Conservation (phyloP, 768 basidiomycete genomes). For the Amanita exitialis region DNA sequence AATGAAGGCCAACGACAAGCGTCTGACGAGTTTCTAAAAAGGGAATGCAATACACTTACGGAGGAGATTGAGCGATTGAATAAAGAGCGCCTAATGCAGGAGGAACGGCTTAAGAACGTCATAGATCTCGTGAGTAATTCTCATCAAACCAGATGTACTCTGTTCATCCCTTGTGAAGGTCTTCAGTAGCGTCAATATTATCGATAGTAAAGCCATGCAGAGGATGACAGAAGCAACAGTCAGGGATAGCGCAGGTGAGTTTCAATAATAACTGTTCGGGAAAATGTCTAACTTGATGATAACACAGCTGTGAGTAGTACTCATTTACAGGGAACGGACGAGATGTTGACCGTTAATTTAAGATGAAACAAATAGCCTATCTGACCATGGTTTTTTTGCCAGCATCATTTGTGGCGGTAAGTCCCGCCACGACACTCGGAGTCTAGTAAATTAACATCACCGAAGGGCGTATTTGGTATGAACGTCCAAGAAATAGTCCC, state of each 20-base stretch:
- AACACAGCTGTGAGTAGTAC: constrained; percentile 10
- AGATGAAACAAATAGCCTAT: constrained; percentile 52
- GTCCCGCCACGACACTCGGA: constrained; percentile 5
- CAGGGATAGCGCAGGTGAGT: constrained; percentile 19
- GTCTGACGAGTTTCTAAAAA: constrained; percentile 25
- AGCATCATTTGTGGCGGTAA: constrained; percentile 40
- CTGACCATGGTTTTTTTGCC: constrained; percentile 56
- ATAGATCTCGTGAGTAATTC: constrained; percentile 30
- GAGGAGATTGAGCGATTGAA: constrained; percentile 42
- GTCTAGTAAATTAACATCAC: not conserved
- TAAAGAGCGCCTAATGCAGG: constrained; percentile 28
- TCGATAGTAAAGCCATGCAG: constrained; percentile 35
- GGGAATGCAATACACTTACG: constrained; percentile 36
- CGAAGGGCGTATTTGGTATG: constrained; percentile 50
- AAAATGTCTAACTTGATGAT: not conserved
- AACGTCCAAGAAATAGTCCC: constrained; percentile 38
- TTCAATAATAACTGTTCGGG: not conserved
- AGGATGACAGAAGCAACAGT: constrained; percentile 29
- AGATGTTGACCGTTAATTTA: constrained; percentile 6
- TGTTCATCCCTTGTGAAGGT: constrained; percentile 18
- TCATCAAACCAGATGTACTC: not conserved
- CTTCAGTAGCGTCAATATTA: constrained; percentile 37
- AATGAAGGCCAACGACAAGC: constrained; percentile 15
- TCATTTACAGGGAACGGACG: not conserved
- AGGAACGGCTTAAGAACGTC: constrained; percentile 37